These are phyloP conservation scores for Trypanosoma mega DNA, from an alignment of 208 protist genomes.

Conservation along the genomic window DNA sequence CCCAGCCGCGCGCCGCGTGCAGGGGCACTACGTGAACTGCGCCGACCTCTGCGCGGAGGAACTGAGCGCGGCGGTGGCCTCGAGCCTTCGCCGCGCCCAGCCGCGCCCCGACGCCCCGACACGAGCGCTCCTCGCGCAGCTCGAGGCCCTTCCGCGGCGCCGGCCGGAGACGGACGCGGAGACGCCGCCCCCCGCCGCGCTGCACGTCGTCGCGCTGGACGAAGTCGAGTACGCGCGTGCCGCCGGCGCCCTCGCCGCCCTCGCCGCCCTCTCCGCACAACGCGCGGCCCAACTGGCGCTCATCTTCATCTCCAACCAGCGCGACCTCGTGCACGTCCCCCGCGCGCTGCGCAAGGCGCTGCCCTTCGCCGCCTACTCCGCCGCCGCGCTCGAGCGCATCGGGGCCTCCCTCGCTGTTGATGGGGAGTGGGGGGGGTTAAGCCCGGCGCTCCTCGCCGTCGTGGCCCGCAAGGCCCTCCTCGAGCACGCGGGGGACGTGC, in stretches of 20 bases:
- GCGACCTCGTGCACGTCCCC: conserved; percentile 75
- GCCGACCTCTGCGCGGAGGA: conserved; percentile 53
- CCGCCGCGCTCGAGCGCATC: conserved; percentile 47
- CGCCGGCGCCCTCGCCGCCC: conserved; percentile 38
- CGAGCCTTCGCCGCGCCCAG: conserved; percentile 38
- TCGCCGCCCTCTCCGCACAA: conserved; percentile 46
- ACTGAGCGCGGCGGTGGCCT: conserved; percentile 41
- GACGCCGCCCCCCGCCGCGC: conserved; percentile 15
- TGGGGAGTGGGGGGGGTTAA: conserved; percentile 33
- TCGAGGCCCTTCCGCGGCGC: conserved; percentile 28
- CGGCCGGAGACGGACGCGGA: not conserved
- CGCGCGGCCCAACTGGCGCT: conserved; percentile 52
- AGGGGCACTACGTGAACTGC: conserved; percentile 84
- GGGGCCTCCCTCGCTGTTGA: conserved; percentile 25
- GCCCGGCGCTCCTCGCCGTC: conserved; percentile 53
- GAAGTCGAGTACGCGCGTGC: conserved; percentile 76
- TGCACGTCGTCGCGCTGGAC: conserved; percentile 76
- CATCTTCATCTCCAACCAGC: conserved; percentile 80
- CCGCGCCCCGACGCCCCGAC: conserved; percentile 37
- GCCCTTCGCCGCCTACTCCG: conserved; percentile 64
- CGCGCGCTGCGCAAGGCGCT: conserved; percentile 59
- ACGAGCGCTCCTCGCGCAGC: conserved; percentile 26
- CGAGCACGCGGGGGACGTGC: conserved; percentile 68
- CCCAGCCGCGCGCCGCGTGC: conserved; percentile 25
- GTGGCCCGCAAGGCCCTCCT: conserved; percentile 62